phyloP scores from a whole-genome alignment of 192 early-diverging fungal species.

The Linnemannia hyalina region DNA sequence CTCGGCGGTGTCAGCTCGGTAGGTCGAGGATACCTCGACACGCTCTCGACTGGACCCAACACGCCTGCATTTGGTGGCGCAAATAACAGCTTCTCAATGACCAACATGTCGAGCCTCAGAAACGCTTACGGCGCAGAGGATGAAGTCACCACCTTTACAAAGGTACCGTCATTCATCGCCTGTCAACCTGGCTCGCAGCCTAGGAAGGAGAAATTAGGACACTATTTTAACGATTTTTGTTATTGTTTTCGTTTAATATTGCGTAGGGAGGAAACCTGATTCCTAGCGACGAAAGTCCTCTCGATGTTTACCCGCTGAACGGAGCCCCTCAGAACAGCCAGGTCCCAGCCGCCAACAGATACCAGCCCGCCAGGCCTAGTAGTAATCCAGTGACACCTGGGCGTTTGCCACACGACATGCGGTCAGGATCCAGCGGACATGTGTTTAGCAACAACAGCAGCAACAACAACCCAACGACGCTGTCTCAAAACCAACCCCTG shows the following conservation, averaged over 20 bases:
- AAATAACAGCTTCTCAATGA: conserved; percentile 41
- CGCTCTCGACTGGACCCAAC: conserved; percentile 30
- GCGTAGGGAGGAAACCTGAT: conserved; percentile 40
- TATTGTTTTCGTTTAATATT: background rate
- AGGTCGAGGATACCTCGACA: conserved; percentile 34
- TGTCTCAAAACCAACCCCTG: conserved; percentile 46
- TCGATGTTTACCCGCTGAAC: conserved; percentile 35
- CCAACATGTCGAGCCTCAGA: conserved; percentile 29
- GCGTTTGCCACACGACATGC: conserved; percentile 32
- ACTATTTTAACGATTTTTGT: background rate
- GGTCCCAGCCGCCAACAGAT: conserved; percentile 28
- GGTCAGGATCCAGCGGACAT: conserved; percentile 26
- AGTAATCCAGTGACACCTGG: conserved; percentile 25
- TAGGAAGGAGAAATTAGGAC: background rate
- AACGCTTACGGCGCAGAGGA: conserved; percentile 45
- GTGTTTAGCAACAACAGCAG: conserved; percentile 12
- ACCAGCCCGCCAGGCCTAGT: conserved; percentile 33
- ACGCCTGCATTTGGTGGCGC: conserved; percentile 27
- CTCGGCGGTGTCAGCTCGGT: conserved; percentile 35
- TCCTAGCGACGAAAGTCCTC: conserved; percentile 25
- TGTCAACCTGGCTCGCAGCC: too few species aligned
- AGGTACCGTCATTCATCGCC: background rate
- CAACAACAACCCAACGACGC: conserved; percentile 33
- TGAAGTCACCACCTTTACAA: conserved; percentile 26
- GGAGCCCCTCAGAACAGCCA: conserved; percentile 32